A percentile compares a stretch with the other conserved stretches of the same genome.
Conservation (phyloP, 805 yeast genomes). For the Candida easanensis region DNA sequence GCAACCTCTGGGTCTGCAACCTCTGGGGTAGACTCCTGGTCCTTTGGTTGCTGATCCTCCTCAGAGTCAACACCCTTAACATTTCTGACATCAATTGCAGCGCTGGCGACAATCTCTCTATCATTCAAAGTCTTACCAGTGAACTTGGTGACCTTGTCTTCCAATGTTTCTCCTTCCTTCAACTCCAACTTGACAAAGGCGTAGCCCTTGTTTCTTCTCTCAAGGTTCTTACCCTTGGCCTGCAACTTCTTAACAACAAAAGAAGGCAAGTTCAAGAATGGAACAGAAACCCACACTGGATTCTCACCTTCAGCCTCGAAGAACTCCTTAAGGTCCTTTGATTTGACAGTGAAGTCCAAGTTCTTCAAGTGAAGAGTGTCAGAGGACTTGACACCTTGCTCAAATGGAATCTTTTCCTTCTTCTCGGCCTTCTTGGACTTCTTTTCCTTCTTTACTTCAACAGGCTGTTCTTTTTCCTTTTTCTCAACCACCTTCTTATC, state of each 20-base stretch:
- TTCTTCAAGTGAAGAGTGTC: slow-evolving; percentile 62
- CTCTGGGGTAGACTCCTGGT: slow-evolving; percentile 1
- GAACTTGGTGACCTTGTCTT: slow-evolving; percentile 63
- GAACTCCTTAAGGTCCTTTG: slow-evolving; percentile 49
- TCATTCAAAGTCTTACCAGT: slow-evolving; percentile 67
- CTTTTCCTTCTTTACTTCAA: slow-evolving; percentile 16
- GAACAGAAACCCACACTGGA: slow-evolving; percentile 60
- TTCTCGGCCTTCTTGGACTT: slow-evolving; percentile 16
- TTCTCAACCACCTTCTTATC: not conserved
- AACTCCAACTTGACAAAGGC: slow-evolving; percentile 53
- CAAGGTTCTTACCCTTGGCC: slow-evolving; percentile 44
- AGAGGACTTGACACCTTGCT: slow-evolving; percentile 36
- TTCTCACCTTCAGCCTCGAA: slow-evolving; percentile 44
- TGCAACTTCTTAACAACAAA: slow-evolving; percentile 41
- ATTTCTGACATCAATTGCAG: slow-evolving; percentile 62
- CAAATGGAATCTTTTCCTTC: slow-evolving; percentile 33
- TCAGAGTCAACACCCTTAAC: slow-evolving; percentile 5
- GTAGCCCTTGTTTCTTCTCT: slow-evolving; percentile 54
- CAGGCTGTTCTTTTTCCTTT: not conserved
- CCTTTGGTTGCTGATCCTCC: slow-evolving; percentile 10
- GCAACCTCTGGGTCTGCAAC: not conserved
- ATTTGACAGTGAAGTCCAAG: slow-evolving; percentile 57
- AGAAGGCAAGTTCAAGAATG: slow-evolving; percentile 46
- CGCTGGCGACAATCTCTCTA: slow-evolving; percentile 60
- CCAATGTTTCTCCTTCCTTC: slow-evolving; percentile 42